These are phyloP conservation scores for Phytophthora meadii DNA, from an alignment of 352 stramenopile species.

Conservation along the genomic window DNA sequence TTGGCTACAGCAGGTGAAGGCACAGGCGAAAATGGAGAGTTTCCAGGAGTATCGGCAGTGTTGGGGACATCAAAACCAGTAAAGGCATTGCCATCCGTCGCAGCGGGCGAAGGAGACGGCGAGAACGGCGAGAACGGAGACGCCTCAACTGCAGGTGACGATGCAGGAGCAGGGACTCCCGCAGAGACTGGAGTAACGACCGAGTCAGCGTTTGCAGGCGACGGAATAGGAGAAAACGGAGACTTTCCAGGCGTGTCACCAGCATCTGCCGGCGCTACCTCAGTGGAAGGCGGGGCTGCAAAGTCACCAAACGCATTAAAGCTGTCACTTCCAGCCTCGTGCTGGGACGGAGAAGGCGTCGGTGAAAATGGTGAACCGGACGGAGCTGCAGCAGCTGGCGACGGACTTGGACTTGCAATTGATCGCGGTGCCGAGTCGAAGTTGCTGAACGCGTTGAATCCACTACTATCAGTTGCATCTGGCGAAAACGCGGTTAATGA, in stretches of 20 bases:
- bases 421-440: conserved; percentile 42
- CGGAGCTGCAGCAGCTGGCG: conserved; percentile 17
- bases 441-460: conserved; percentile 45
- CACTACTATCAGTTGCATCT: conserved; percentile 40
- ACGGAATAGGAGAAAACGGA: conserved; percentile 15
- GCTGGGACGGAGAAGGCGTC: conserved; percentile 26
- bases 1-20: conserved; percentile 22
- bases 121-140: conserved; percentile 38
- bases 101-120: conserved; percentile 27
- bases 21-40: conserved; percentile 18
- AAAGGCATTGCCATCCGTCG: conserved; percentile 20
- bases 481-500: conserved; percentile 34
- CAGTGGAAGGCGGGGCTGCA: conserved; percentile 8
- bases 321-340: conserved; percentile 11
- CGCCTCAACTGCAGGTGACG: conserved; percentile 1
- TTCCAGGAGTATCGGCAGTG: conserved; percentile 8
- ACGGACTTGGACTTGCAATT: conserved; percentile 22
- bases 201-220: conserved; percentile 24
- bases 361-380: conserved; percentile 31
- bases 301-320: conserved; percentile 35
- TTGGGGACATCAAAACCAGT: conserved; percentile 35
- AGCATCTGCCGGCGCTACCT: conserved; percentile 6
- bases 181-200: conserved; percentile 13
- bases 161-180: conserved; percentile 2
- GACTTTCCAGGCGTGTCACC: conserved; percentile 7